phyloP scores from a whole-genome alignment of 164 flowering plant species.

The Vitis amurensis region DNA sequence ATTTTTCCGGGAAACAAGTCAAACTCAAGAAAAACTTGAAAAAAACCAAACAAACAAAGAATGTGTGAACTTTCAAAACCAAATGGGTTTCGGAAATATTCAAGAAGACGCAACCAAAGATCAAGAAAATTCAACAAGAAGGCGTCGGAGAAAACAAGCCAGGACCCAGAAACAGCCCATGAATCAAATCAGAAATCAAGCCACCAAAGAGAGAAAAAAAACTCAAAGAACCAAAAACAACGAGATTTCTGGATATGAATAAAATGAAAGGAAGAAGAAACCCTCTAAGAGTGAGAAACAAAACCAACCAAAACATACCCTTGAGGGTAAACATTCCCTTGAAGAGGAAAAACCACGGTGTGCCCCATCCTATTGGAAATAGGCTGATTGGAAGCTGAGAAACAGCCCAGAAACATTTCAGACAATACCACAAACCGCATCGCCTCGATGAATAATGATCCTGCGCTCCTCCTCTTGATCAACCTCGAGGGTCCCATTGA shows the following conservation, averaged over 20 bases:
- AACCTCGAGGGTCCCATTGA: no score
- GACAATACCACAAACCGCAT: constrained; percentile 9
- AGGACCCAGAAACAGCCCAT: no score
- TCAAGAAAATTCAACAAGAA: no score
- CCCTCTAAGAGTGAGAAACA: neutral
- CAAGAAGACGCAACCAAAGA: no score
- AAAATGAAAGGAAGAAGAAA: neutral
- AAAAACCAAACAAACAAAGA: no score
- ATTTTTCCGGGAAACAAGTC: no score
- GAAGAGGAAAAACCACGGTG: constrained; percentile 43
- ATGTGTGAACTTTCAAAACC: no score
- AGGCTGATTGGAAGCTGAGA: constrained; percentile 21
- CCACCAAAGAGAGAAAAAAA: neutral
- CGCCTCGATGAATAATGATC: neutral
- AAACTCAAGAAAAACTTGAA: no score
- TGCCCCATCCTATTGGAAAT: constrained; percentile 17
- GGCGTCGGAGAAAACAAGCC: neutral
- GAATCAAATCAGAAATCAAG: neutral
- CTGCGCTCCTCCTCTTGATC: no score
- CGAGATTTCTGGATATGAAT: constrained; percentile 3
- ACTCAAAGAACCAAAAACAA: neutral
- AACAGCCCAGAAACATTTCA: constrained; percentile 17
- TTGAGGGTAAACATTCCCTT: constrained; percentile 70
- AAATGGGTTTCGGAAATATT: no score
- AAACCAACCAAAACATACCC: constrained; percentile 40